These are phyloP conservation scores for Rhizopogon rudus DNA, from an alignment of 768 basidiomycete species.

Conservation along the genomic window DNA sequence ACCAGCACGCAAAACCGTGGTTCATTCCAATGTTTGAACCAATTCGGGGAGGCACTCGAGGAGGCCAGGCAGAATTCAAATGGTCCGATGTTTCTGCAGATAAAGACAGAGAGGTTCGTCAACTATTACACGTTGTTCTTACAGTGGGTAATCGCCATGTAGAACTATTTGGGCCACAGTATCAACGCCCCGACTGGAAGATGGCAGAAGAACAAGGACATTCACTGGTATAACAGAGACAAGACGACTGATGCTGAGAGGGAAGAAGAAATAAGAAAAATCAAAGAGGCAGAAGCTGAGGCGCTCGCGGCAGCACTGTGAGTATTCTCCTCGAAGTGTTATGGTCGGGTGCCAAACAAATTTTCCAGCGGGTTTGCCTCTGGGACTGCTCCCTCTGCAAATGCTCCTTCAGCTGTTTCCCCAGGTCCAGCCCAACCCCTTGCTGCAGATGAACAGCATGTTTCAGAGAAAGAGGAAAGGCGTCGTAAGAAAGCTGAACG, in stretches of 20 bases:
- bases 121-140: neutral
- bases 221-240: constrained; percentile 93
- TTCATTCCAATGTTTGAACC: constrained; percentile 66
- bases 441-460: constrained; percentile 24
- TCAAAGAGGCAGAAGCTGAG: constrained; percentile 89
- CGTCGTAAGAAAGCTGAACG: constrained; percentile 45
- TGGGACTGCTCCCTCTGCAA: constrained; percentile 23
- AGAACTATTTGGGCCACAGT: constrained; percentile 95
- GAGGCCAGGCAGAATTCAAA: constrained; percentile 90
- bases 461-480: constrained; percentile 45
- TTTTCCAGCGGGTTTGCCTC: constrained; percentile 66
- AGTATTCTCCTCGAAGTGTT: constrained; percentile 19
- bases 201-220: constrained; percentile 97
- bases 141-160: constrained; percentile 1
- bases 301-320: constrained; percentile 79
- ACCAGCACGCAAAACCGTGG: neutral
- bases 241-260: constrained; percentile 39
- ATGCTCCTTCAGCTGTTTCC: constrained; percentile 13
- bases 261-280: constrained; percentile 66
- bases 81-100: constrained; percentile 89
- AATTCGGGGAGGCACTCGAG: constrained; percentile 82
- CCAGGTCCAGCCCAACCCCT: constrained; percentile 12
- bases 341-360: neutral
- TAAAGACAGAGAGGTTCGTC: constrained; percentile 82
- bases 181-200: constrained; percentile 93